Percentiles rank a stretch among this genome's conserved stretches.
Evolutionary conservation across 2,329 filamentous ascomycete genomes (phyloP).

Genomic region (Thielaviopsis populi): DNA sequence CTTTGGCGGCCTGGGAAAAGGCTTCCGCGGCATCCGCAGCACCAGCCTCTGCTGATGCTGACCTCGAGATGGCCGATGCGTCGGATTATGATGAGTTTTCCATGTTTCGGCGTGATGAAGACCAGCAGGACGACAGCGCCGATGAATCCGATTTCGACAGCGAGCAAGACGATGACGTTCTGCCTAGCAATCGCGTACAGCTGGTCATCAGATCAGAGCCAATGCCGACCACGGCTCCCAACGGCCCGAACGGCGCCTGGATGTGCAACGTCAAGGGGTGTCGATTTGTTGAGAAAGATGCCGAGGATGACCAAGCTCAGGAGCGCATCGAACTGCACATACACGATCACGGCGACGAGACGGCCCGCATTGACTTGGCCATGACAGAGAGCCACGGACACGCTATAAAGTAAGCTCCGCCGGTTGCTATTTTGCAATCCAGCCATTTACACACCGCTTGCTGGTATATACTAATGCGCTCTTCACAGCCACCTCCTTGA

Average conservation of each 20-base stretch:
- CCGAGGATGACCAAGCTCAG: constrained; percentile 40
- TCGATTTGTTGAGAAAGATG: constrained; percentile 45
- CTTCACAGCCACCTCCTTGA: constrained; percentile 37
- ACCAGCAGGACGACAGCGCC: neutral
- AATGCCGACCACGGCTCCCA: constrained; percentile 33
- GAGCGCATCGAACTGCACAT: constrained; percentile 44
- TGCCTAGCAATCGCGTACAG: neutral
- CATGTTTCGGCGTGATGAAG: constrained; percentile 6
- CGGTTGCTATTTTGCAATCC: constrained; percentile 21
- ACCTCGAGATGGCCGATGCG: neutral
- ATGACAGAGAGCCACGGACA: constrained; percentile 43
- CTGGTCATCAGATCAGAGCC: constrained; percentile 36
- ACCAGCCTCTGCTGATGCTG: neutral
- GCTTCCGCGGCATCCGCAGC: neutral
- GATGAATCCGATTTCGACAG: neutral
- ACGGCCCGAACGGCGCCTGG: constrained; percentile 50
- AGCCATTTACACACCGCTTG: constrained; percentile 21
- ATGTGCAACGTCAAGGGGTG: constrained; percentile 51
- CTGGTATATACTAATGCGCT: constrained; percentile 21
- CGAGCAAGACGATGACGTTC: neutral
- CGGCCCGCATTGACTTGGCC: constrained; percentile 36
- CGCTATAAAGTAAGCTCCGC: constrained; percentile 37
- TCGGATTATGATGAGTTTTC: constrained; percentile 9
- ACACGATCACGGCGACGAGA: constrained; percentile 41
- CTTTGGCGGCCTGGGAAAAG: neutral